Conservation (phyloP, 2,329 filamentous ascomycete genomes). For the Aureobasidium pullulans region DNA sequence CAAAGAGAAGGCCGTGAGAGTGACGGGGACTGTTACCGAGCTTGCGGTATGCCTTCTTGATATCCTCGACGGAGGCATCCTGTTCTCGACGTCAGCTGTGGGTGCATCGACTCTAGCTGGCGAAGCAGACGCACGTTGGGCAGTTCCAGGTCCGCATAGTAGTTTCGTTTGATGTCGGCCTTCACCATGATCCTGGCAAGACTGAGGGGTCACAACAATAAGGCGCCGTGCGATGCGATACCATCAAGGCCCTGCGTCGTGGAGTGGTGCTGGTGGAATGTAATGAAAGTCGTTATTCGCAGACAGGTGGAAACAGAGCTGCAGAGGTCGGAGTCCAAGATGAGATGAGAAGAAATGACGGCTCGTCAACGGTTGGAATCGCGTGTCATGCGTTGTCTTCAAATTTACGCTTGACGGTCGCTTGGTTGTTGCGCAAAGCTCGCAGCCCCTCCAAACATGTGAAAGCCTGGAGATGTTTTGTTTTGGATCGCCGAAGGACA, state of each 20-base stretch:
- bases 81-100: neutral
- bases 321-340: neutral
- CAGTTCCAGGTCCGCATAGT: slow-evolving; percentile 78
- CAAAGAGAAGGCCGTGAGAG: neutral
- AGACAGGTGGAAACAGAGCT: neutral
- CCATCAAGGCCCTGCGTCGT: slow-evolving; percentile 5
- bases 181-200: slow-evolving; percentile 27
- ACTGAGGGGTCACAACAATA: neutral
- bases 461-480: slow-evolving; percentile 5
- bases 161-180: slow-evolving; percentile 49
- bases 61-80: slow-evolving; percentile 62
- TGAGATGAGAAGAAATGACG: neutral
- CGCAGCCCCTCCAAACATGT: slow-evolving; percentile 12
- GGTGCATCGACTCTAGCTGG: neutral
- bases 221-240: slow-evolving; percentile 1
- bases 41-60: slow-evolving; percentile 81
- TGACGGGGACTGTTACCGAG: slow-evolving; percentile 49
- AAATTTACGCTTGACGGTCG: neutral
- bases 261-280: neutral
- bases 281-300: neutral
- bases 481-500: neutral
- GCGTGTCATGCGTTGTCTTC: slow-evolving; percentile 9
- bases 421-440: slow-evolving; percentile 11
- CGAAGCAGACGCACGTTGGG: slow-evolving; percentile 29
- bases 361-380: neutral